phyloP scores from a whole-genome alignment of 1,139 yeast species.

The Pneumocystis wakefieldiae region DNA sequence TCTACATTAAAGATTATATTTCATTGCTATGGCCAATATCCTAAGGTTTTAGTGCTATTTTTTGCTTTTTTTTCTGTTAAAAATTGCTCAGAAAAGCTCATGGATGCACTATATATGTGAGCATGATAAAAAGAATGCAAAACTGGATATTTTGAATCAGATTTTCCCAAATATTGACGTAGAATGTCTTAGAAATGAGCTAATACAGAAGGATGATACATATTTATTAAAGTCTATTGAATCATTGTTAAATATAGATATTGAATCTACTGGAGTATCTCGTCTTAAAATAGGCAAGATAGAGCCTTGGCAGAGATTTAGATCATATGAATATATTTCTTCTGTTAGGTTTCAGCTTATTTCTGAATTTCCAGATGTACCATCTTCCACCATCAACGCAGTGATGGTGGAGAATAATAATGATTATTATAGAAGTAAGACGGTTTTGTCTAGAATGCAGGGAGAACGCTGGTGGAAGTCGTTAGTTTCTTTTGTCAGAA shows the following conservation, averaged over 20 bases:
- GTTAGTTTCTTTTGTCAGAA: neutral
- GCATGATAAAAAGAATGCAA: slow-evolving; percentile 5
- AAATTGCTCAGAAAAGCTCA: neutral
- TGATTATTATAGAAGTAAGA: slow-evolving; percentile 9
- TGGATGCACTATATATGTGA: neutral
- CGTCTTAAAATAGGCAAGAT: slow-evolving; percentile 7
- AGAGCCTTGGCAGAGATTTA: slow-evolving; percentile 12
- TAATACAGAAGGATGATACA: slow-evolving; percentile 6
- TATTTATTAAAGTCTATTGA: slow-evolving; percentile 13
- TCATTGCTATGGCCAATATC: neutral
- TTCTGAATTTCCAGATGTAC: slow-evolving; percentile 7
- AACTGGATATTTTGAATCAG: slow-evolving; percentile 9
- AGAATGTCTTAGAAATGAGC: slow-evolving; percentile 11
- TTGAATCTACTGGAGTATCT: slow-evolving; percentile 8
- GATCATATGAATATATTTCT: slow-evolving; percentile 11
- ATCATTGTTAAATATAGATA: slow-evolving; percentile 10
- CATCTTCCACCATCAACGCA: slow-evolving; percentile 7
- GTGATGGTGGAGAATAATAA: slow-evolving; percentile 12
- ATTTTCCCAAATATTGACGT: slow-evolving; percentile 14
- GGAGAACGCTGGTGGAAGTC: slow-evolving; percentile 9
- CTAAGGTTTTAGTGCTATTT: neutral
- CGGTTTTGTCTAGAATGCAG: slow-evolving; percentile 8
- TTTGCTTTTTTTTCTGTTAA: neutral
- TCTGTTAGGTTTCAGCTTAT: slow-evolving; percentile 7
- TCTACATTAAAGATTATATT: neutral